Evolutionary conservation across 73 alveolate genomes (phyloP).

Genomic region (Paramecium octaurelia): DNA sequence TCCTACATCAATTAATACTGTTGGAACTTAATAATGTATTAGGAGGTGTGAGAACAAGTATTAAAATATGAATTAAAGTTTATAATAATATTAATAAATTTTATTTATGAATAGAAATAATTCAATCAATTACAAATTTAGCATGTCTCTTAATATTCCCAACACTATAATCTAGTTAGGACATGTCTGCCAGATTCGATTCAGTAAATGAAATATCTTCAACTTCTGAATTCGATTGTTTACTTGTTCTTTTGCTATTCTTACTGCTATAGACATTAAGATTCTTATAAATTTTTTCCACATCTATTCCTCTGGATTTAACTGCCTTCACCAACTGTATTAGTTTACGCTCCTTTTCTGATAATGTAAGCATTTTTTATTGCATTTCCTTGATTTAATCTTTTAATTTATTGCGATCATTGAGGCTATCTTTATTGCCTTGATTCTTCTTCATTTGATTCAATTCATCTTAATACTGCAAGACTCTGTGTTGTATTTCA

Average conservation of each 20-base stretch:
- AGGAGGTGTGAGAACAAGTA: too few relatives aligned
- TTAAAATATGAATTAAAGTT: too few relatives aligned
- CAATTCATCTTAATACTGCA: not conserved
- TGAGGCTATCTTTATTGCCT: not conserved
- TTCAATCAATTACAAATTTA: not conserved
- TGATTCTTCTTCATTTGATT: not conserved
- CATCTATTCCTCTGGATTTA: conserved; percentile 25
- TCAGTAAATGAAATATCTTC: not conserved
- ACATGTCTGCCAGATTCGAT: not conserved
- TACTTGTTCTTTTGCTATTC: not conserved
- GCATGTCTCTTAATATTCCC: not conserved
- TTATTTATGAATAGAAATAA: not conserved
- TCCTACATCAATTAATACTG: not conserved
- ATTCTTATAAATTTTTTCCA: not conserved
- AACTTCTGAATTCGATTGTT: not conserved
- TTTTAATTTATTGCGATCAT: not conserved
- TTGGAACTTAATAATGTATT: too few relatives aligned
- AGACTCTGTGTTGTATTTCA: not conserved
- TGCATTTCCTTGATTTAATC: not conserved
- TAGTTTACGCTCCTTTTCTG: not conserved
- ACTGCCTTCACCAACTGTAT: conserved; percentile 11
- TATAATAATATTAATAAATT: not conserved
- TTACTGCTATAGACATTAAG: not conserved
- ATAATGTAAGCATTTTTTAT: not conserved
- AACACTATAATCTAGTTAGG: not conserved